Evolutionary conservation across 495 filamentous ascomycete genomes (phyloP).

Genomic region (Pseudoneurospora amorphoporcata): DNA sequence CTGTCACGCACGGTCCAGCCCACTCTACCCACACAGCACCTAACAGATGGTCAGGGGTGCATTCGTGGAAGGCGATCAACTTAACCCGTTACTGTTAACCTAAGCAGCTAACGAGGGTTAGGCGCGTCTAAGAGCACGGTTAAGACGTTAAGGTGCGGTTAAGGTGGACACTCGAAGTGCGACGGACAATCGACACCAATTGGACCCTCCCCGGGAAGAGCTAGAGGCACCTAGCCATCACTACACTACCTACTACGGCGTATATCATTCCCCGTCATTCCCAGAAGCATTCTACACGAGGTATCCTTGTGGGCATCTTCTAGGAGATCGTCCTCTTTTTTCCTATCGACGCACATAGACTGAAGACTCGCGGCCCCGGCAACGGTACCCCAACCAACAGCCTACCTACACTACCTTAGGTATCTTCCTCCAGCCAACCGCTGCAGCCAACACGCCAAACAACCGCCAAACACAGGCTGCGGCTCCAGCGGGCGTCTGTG

Average conservation of each 20-base stretch:
- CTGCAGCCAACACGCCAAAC: background rate
- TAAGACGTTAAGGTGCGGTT: background rate
- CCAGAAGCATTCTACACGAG: background rate
- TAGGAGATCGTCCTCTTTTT: background rate
- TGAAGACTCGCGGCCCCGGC: background rate
- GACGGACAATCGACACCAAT: background rate
- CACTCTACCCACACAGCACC: background rate
- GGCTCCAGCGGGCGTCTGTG: background rate
- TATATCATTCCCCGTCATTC: background rate
- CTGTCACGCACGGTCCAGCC: background rate
- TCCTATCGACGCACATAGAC: background rate
- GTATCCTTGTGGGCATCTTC: background rate
- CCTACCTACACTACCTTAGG: no score
- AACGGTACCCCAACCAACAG: background rate
- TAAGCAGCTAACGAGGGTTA: background rate
- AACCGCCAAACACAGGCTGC: background rate
- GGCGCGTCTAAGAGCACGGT: background rate
- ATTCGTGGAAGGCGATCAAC: background rate
- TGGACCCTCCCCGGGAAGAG: background rate
- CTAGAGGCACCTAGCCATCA: background rate
- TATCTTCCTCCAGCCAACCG: background rate
- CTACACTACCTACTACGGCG: background rate
- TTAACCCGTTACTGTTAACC: background rate
- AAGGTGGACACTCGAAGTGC: background rate
- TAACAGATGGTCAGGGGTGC: background rate